Percentiles rank a stretch among this genome's conserved stretches.
phyloP scores from a whole-genome alignment of 1,284 basidiomycete genomes.

The Golubevia sp. region DNA sequence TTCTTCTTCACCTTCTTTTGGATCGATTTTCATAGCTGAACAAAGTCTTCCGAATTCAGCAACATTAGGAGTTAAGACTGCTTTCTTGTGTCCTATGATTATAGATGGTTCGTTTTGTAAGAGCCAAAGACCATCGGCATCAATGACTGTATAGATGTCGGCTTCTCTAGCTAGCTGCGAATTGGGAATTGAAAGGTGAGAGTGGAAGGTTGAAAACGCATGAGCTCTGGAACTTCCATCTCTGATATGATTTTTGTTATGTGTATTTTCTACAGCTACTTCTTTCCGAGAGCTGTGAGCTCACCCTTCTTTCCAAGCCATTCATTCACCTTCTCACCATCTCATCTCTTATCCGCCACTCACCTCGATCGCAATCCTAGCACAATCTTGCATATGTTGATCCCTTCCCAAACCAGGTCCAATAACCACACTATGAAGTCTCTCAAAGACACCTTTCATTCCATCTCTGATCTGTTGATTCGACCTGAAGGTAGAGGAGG shows the following conservation, averaged over 20 bases:
- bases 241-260: no score
- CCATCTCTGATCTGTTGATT: slow-evolving; percentile 17
- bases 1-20: slow-evolving; percentile 6
- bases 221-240: no score
- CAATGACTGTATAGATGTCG: slow-evolving; percentile 45
- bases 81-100: slow-evolving; percentile 36
- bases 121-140: slow-evolving; percentile 58
- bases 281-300: no score
- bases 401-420: slow-evolving; percentile 55
- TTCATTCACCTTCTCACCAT: no score
- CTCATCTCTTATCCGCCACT: no score
- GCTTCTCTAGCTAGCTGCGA: slow-evolving; percentile 34
- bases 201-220: not conserved
- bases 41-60: slow-evolving; percentile 53
- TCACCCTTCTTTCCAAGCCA: no score
- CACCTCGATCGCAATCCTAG: slow-evolving; percentile 30
- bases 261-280: no score
- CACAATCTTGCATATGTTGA: slow-evolving; percentile 49
- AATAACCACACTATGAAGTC: slow-evolving; percentile 49
- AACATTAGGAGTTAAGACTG: slow-evolving; percentile 53
- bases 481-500: not conserved
- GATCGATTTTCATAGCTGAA: slow-evolving; percentile 18
- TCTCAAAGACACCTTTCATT: slow-evolving; percentile 32
- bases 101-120: slow-evolving; percentile 48
- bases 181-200: no score